Evolutionary conservation across 2,329 filamentous ascomycete genomes (phyloP).

Genomic region (Cercospora canescens): DNA sequence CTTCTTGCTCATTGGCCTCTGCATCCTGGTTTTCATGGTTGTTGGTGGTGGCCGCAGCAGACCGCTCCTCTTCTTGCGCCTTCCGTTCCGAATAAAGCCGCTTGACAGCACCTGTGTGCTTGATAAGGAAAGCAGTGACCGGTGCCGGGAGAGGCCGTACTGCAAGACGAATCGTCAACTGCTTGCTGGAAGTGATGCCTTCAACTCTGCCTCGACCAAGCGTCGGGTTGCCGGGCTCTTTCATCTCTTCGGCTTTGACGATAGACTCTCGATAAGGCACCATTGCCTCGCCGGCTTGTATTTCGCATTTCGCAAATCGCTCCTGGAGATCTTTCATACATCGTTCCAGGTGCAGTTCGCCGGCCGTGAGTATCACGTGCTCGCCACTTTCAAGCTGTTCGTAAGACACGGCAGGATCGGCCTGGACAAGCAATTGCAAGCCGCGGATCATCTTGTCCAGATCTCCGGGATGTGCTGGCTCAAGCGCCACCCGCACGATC

Average conservation of each 20-base stretch:
- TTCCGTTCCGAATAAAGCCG: conserved; percentile 72
- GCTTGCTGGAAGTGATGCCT: conserved; percentile 77
- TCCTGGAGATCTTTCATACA: conserved; percentile 92
- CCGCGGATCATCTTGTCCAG: conserved; percentile 94
- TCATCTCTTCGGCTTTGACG: conserved; percentile 83
- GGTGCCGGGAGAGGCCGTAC: conserved; percentile 75
- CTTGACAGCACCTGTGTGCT: conserved; percentile 78
- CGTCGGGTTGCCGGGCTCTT: conserved; percentile 79
- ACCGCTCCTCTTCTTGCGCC: conserved; percentile 46
- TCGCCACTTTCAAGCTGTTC: conserved; percentile 91
- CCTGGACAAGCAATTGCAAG: conserved; percentile 83
- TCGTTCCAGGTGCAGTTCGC: conserved; percentile 89
- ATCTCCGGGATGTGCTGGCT: conserved; percentile 86
- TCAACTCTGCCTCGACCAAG: conserved; percentile 80
- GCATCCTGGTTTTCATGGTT: conserved; percentile 35
- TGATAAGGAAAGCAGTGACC: conserved; percentile 80
- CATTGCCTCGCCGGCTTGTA: conserved; percentile 90
- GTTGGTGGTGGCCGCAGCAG: conserved; percentile 37
- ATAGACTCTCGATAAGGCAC: conserved; percentile 96
- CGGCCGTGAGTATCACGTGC: conserved; percentile 91
- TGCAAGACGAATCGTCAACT: conserved; percentile 73
- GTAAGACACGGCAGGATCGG: conserved; percentile 93
- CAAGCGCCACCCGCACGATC: conserved; percentile 93
- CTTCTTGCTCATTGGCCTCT: conserved; percentile 39
- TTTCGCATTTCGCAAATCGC: conserved; percentile 89